Conservation (phyloP, 1,139 yeast genomes). For the Hansenula sp. region DNA sequence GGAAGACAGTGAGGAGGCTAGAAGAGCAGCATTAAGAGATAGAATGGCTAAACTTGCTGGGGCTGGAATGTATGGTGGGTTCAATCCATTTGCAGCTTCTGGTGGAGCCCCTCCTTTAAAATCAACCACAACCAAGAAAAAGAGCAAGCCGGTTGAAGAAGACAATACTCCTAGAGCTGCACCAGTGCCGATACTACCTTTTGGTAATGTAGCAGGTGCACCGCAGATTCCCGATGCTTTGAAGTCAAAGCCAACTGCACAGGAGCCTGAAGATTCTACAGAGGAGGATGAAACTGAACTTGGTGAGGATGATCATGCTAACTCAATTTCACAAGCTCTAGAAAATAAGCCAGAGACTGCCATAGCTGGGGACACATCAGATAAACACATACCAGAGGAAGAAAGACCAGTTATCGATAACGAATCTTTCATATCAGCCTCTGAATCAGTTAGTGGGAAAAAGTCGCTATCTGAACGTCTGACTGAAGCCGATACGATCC, state of each 20-base stretch:
- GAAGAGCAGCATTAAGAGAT: slow-evolving; percentile 76
- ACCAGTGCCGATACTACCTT: slow-evolving; percentile 51
- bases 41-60: slow-evolving; percentile 97
- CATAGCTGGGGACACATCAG: slow-evolving; percentile 3
- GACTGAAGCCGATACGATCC: too few species aligned
- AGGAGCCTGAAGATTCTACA: slow-evolving; percentile 14
- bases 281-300: slow-evolving; percentile 7
- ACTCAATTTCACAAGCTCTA: slow-evolving; percentile 3
- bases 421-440: slow-evolving; percentile 30
- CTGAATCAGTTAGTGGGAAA: slow-evolving; percentile 3
- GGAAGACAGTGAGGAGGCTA: slow-evolving; percentile 73
- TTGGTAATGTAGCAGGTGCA: slow-evolving; percentile 32
- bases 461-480: neutral
- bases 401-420: slow-evolving; percentile 32
- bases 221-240: slow-evolving; percentile 23
- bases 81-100: slow-evolving; percentile 46
- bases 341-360: slow-evolving; percentile 2
- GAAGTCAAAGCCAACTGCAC: slow-evolving; percentile 7
- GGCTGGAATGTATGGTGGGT: slow-evolving; percentile 77
- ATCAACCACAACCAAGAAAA: slow-evolving; percentile 23
- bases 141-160: slow-evolving; percentile 23
- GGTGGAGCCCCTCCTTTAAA: slow-evolving; percentile 30
- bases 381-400: too few species aligned
- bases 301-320: too few species aligned
- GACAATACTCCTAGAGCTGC: slow-evolving; percentile 24